These are phyloP conservation scores for Mortierella antarctica DNA, from an alignment of 192 early-diverging fungal genomes.

Conservation along the genomic window DNA sequence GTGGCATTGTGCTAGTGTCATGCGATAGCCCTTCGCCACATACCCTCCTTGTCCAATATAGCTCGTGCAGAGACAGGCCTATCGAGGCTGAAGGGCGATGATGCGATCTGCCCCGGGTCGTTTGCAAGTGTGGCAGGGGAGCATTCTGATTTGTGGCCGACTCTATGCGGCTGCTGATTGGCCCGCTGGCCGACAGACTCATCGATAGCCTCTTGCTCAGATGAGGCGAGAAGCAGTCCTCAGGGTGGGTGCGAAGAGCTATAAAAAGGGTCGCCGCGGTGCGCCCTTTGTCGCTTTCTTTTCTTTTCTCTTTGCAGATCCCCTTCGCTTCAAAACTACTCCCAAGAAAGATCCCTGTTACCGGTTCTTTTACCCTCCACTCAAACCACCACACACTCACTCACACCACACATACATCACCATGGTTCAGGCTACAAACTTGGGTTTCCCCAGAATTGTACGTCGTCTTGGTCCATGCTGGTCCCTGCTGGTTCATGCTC, in stretches of 20 bases:
- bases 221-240: neutral
- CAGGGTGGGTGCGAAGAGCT: neutral
- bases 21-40: no score
- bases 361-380: slow-evolving; percentile 46
- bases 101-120: no score
- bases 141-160: no score
- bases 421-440: slow-evolving; percentile 54
- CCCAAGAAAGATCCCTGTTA: slow-evolving; percentile 53
- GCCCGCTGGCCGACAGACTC: no score
- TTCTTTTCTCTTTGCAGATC: slow-evolving; percentile 48
- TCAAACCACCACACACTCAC: neutral
- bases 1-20: no score
- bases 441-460: slow-evolving; percentile 57
- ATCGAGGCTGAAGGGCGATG: no score
- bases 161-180: no score
- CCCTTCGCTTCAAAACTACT: slow-evolving; percentile 22
- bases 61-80: no score
- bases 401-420: slow-evolving; percentile 14
- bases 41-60: no score
- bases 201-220: neutral
- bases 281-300: slow-evolving; percentile 3
- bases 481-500: neutral
- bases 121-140: no score
- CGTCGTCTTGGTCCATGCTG: slow-evolving; percentile 14
- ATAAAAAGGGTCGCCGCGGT: slow-evolving; percentile 15